phyloP scores from a whole-genome alignment of 2,329 filamentous ascomycete species.

The Malbranchea cinnamomea region DNA sequence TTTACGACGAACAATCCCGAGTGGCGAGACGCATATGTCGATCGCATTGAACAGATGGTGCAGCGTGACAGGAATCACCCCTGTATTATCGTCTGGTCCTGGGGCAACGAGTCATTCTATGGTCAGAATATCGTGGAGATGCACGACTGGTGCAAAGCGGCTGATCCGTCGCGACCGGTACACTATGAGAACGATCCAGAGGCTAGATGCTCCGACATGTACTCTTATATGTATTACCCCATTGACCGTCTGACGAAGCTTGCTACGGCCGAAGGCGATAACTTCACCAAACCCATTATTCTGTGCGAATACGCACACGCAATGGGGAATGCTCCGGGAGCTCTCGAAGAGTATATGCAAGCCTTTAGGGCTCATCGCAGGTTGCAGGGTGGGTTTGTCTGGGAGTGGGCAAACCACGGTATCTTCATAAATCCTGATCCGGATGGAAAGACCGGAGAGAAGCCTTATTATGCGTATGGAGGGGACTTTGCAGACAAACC shows the following conservation, averaged over 20 bases:
- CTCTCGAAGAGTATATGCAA: conserved; percentile 52
- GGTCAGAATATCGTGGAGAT: conserved; percentile 53
- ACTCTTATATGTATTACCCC: conserved; percentile 50
- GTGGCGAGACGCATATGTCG: conserved; percentile 47
- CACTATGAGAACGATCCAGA: conserved; percentile 53
- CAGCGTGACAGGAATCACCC: conserved; percentile 57
- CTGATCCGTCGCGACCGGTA: conserved; percentile 44
- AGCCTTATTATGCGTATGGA: conserved; percentile 42
- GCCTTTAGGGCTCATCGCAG: conserved; percentile 45
- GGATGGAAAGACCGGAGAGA: conserved; percentile 17
- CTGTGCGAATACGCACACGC: conserved; percentile 43
- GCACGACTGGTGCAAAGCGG: conserved; percentile 44
- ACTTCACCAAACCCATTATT: conserved; percentile 27
- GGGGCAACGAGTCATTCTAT: conserved; percentile 62
- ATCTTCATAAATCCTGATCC: conserved; percentile 32
- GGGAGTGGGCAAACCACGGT: conserved; percentile 52
- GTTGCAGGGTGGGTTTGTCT: conserved; percentile 53
- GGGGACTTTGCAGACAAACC: conserved; percentile 48
- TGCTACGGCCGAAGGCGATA: conserved; percentile 31
- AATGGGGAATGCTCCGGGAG: conserved; percentile 62
- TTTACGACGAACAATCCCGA: conserved; percentile 19
- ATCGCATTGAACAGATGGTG: conserved; percentile 49
- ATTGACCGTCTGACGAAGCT: conserved; percentile 38
- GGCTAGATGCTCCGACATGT: conserved; percentile 49
- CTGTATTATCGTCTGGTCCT: conserved; percentile 56